Evolutionary conservation across 2,329 filamentous ascomycete species (phyloP).

Genomic region (Fusarium chaquense): DNA sequence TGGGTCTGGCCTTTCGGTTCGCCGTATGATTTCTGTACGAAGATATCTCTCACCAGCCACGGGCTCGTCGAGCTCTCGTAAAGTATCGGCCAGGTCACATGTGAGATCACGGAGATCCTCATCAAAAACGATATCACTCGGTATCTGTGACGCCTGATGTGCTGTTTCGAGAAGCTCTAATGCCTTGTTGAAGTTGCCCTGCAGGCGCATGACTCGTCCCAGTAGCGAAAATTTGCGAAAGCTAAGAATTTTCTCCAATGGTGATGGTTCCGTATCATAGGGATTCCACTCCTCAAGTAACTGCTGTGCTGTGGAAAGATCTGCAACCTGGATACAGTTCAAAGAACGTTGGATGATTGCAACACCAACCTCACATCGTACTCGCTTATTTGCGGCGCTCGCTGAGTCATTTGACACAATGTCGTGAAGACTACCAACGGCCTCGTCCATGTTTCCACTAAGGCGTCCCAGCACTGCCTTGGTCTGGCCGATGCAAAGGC

Average conservation of each 20-base stretch:
- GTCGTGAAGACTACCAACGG: slow-evolving; percentile 28
- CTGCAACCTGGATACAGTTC: slow-evolving; percentile 38
- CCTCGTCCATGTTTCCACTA: slow-evolving; percentile 41
- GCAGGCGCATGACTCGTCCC: slow-evolving; percentile 36
- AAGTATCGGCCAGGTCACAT: slow-evolving; percentile 40
- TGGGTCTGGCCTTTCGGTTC: slow-evolving; percentile 17
- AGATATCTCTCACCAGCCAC: slow-evolving; percentile 28
- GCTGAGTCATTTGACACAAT: slow-evolving; percentile 11
- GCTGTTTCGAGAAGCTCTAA: slow-evolving; percentile 25
- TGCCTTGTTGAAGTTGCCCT: slow-evolving; percentile 33
- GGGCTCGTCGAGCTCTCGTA: slow-evolving; percentile 38
- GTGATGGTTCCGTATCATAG: slow-evolving; percentile 25
- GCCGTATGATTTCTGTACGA: slow-evolving; percentile 31
- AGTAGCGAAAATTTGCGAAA: slow-evolving; percentile 39
- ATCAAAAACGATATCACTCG: slow-evolving; percentile 30
- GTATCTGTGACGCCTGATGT: slow-evolving; percentile 12
- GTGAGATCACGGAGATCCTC: slow-evolving; percentile 40
- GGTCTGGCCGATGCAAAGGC: slow-evolving; percentile 35
- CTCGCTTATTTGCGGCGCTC: slow-evolving; percentile 17
- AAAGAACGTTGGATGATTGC: slow-evolving; percentile 33
- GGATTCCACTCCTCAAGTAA: slow-evolving; percentile 35
- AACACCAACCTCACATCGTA: slow-evolving; percentile 34
- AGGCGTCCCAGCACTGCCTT: slow-evolving; percentile 37
- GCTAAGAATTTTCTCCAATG: slow-evolving; percentile 30
- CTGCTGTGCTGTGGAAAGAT: slow-evolving; percentile 32